Conservation (phyloP, 164 flowering plant species). For the Platanus orientalis region DNA sequence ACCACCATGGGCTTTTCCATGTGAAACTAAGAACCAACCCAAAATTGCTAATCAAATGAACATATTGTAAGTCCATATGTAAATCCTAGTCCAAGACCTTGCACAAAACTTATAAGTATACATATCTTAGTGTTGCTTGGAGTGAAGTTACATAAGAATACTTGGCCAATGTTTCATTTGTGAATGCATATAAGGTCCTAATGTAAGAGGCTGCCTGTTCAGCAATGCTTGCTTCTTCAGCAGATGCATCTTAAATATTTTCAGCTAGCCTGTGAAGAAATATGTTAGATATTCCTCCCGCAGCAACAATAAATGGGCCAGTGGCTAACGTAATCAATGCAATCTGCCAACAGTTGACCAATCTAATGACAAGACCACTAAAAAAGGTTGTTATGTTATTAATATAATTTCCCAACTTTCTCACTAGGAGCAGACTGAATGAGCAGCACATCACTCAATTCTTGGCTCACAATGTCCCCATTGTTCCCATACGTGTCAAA, state of each 20-base stretch:
- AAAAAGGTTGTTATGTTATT: constrained; percentile 97
- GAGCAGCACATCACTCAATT: too few relatives aligned
- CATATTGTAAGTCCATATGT: constrained; percentile 99
- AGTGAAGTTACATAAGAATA: too few relatives aligned
- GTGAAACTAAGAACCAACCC: constrained; percentile 86
- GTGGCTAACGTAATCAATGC: constrained; percentile 76
- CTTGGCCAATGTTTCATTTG: too few relatives aligned
- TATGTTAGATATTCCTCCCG: too few relatives aligned
- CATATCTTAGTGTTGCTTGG: too few relatives aligned
- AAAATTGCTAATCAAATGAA: constrained; percentile 94
- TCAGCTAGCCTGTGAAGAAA: too few relatives aligned
- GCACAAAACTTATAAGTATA: too few relatives aligned
- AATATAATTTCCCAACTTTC: constrained; percentile 93
- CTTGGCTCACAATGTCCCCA: too few relatives aligned
- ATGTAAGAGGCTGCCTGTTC: constrained; percentile 90
- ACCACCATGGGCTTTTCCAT: constrained; percentile 93
- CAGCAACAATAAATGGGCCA: too few relatives aligned
- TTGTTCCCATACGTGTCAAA: too few relatives aligned
- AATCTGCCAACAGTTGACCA: constrained; percentile 95
- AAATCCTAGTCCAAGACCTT: constrained; percentile 99
- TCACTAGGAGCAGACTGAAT: too few relatives aligned
- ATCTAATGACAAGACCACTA: constrained; percentile 87
- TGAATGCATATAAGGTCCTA: too few relatives aligned
- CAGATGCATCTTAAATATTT: constrained; percentile 99
- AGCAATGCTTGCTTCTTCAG: constrained; percentile 98